Evolutionary conservation across 768 basidiomycete species (phyloP), one percentile per base, ranked within the genome.

Genomic region (Xanthoconium stramineum): DNA sequence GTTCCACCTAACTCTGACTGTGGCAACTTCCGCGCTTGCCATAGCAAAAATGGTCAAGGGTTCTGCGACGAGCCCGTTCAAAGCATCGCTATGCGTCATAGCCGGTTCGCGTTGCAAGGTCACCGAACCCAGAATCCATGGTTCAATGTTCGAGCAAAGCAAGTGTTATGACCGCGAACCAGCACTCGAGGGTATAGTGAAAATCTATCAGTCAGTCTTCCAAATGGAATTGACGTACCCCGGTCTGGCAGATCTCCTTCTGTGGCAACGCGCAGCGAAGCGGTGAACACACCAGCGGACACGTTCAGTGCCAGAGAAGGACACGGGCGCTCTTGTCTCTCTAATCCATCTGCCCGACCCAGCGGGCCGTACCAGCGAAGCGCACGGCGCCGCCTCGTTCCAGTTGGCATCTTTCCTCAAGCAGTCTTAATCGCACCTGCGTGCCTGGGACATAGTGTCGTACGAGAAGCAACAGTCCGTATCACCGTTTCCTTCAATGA

Each of bases 401-500:
- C 24, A 59, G 51, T 32, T 56, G n/a, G 10, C 33, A 24, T n/a
- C 30, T 66, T 55, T 43, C 51, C 56, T 44, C 38, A 32, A 48
- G 40, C 36, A 44, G 15, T 15, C 24, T 38, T 56, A 15, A 17
- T 56, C 35, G 12, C 33, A 13, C 39, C 14, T 17, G 36, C 2
- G 42, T 52, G 38, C 51, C 48, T 58, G 35, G 64, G 54, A 61
- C 56, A 51, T 32, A 36, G 29, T 38, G 17, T 38, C 33, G 47
- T 59, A 57, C 58, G 57, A 63, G 47, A 60, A 53, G 28, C 37
- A 8, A n/a, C 32, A 55, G 38, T 19, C 43, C 36, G 45, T 43
- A 30, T 50, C 50, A 35, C 56, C 45, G 35, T 53, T 58, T 61
- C 65, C 47, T 61, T 19, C 15, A 9, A 52, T 38, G 48, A 55